Conservation (phyloP, 2,329 filamentous ascomycete genomes). For the Fusarium tuaranense region DNA sequence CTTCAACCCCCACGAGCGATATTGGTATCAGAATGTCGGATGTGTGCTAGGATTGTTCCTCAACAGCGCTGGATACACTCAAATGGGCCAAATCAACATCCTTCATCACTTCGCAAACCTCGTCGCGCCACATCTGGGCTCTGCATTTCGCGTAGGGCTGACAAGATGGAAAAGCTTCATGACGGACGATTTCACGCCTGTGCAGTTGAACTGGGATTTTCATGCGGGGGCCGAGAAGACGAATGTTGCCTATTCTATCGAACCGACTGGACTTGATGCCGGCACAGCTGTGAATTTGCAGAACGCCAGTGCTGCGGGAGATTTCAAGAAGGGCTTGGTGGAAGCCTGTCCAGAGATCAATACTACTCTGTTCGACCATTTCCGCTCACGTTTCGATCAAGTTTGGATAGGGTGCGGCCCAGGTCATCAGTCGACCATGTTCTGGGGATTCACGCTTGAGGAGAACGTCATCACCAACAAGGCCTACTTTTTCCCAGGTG, state of each 20-base stretch:
- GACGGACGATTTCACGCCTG: slow-evolving; percentile 53
- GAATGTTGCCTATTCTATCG: slow-evolving; percentile 48
- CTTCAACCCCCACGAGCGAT: not conserved
- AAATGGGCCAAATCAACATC: not conserved
- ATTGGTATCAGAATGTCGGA: slow-evolving; percentile 11
- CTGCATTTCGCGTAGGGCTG: not conserved
- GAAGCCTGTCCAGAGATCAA: not conserved
- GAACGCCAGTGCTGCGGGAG: slow-evolving; percentile 29
- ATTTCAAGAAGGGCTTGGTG: not conserved
- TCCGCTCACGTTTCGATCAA: not conserved
- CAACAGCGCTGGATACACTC: not conserved
- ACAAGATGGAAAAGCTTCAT: slow-evolving; percentile 52
- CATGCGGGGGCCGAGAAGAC: slow-evolving; percentile 30
- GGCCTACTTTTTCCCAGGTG: slow-evolving; percentile 27
- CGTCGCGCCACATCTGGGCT: slow-evolving; percentile 6
- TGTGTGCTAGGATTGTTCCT: not conserved
- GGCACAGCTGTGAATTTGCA: slow-evolving; percentile 42
- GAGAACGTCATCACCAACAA: not conserved
- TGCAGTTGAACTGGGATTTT: slow-evolving; percentile 55
- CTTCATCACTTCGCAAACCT: slow-evolving; percentile 1
- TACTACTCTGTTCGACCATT: slow-evolving; percentile 1
- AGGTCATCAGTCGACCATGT: slow-evolving; percentile 13
- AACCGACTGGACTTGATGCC: slow-evolving; percentile 47
- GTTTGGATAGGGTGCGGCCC: not conserved
- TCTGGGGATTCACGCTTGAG: slow-evolving; percentile 17